These are phyloP conservation scores for Diaporthe destruens DNA, from an alignment of 2,329 filamentous ascomycete species.

Conservation along the genomic window DNA sequence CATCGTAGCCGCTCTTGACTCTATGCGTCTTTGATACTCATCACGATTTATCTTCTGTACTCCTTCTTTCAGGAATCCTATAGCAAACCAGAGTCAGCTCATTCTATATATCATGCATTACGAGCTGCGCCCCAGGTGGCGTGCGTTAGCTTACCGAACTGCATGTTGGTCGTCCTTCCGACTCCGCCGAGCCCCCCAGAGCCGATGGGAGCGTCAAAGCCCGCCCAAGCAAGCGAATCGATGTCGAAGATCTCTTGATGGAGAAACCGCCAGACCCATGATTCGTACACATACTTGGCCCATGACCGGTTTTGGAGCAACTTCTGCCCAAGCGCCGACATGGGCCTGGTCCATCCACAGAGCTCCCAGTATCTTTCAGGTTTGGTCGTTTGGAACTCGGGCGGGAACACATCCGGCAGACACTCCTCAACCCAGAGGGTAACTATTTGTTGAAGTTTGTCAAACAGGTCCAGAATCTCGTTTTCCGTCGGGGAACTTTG, in stretches of 20 bases:
- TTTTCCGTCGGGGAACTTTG: neutral
- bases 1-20: neutral
- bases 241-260: constrained; percentile 1
- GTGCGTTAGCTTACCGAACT: neutral
- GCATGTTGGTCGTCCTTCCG: neutral
- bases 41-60: neutral
- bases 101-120: neutral
- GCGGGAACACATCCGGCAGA: neutral
- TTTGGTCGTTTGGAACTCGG: neutral
- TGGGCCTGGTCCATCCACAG: constrained; percentile 6
- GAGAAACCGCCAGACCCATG: constrained; percentile 23
- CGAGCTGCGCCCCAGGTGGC: too few relatives aligned
- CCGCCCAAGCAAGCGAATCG: neutral
- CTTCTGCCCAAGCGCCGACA: neutral
- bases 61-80: neutral
- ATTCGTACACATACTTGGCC: constrained; percentile 27
- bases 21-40: neutral
- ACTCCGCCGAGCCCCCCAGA: neutral
- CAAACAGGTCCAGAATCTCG: neutral
- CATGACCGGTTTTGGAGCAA: neutral
- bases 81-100: neutral
- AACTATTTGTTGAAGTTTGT: neutral
- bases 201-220: neutral
- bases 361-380: constrained; percentile 22
- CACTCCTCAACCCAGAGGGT: constrained; percentile 1